Percentiles rank a stretch among this genome's conserved stretches.
phyloP scores from a whole-genome alignment of 257 asterid species.

The Solanum tacnaense region DNA sequence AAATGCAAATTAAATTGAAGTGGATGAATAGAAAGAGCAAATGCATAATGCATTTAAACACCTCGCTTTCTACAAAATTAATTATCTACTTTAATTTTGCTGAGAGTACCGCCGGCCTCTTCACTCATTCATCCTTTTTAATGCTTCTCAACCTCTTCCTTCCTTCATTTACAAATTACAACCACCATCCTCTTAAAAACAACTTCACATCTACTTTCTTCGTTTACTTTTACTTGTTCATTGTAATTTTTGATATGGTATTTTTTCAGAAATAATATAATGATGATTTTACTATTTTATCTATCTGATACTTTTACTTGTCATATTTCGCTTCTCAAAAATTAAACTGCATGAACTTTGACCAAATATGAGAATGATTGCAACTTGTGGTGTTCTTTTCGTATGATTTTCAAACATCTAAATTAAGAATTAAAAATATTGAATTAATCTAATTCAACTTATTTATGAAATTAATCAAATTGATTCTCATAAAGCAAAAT shows the following conservation, averaged over 20 bases:
- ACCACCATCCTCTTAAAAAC: background rate
- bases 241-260: background rate
- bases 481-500: background rate
- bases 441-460: too few relatives aligned
- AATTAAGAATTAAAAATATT: too few relatives aligned
- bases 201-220: background rate
- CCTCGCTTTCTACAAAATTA: constrained; percentile 27
- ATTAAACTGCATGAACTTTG: background rate
- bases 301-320: too few relatives aligned
- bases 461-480: too few relatives aligned
- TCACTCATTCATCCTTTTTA: background rate
- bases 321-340: too few relatives aligned
- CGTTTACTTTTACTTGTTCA: background rate
- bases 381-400: too few relatives aligned
- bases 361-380: background rate
- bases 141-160: constrained; percentile 18
- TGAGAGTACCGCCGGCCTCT: background rate
- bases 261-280: background rate
- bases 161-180: constrained; percentile 18
- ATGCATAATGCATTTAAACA: constrained; percentile 15
- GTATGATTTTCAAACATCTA: background rate
- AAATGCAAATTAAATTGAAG: constrained; percentile 25
- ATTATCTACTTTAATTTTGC: constrained; percentile 8
- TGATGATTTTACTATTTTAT: too few relatives aligned
- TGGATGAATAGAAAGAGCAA: constrained; percentile 4